Evolutionary conservation across 2,329 filamentous ascomycete genomes (phyloP).

Genomic region (Lachnellula arida): DNA sequence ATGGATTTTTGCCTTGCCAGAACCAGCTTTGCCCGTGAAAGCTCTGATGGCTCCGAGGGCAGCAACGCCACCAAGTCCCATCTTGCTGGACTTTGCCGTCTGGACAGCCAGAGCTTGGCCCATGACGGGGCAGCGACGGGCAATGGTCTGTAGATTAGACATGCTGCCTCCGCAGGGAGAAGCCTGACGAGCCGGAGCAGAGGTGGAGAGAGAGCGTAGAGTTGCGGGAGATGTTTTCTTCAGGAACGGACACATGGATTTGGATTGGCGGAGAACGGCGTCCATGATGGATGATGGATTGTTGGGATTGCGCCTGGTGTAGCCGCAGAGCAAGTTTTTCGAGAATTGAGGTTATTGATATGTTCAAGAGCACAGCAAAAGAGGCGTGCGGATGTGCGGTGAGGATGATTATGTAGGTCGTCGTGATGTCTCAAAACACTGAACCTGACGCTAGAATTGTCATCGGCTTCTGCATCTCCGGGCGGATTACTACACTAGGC

Average conservation of each 20-base stretch:
- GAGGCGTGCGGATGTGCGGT: neutral
- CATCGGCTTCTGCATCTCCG: neutral
- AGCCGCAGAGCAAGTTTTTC: neutral
- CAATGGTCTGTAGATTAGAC: slow-evolving; percentile 93
- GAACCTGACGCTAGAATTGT: neutral
- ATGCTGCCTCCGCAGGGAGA: slow-evolving; percentile 86
- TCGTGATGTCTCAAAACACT: neutral
- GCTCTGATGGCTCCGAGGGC: slow-evolving; percentile 47
- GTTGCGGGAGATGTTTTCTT: slow-evolving; percentile 90
- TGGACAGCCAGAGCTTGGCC: slow-evolving; percentile 94
- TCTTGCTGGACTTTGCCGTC: slow-evolving; percentile 50
- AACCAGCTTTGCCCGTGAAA: slow-evolving; percentile 46
- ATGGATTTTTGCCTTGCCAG: slow-evolving; percentile 71
- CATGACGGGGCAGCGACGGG: slow-evolving; percentile 96
- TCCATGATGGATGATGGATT: slow-evolving; percentile 67
- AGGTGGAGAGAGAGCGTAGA: slow-evolving; percentile 80
- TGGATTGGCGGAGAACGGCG: slow-evolving; percentile 88
- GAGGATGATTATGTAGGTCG: neutral
- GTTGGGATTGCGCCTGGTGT: neutral
- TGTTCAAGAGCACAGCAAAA: neutral
- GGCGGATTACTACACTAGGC: neutral
- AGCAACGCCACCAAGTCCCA: slow-evolving; percentile 37
- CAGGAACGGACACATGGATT: slow-evolving; percentile 95
- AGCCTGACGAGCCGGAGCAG: slow-evolving; percentile 49
- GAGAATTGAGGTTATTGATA: neutral